Percentiles rank a stretch among this genome's conserved stretches.
phyloP scores from a whole-genome alignment of 768 basidiomycete genomes.

The Pisolithus tinctorius region DNA sequence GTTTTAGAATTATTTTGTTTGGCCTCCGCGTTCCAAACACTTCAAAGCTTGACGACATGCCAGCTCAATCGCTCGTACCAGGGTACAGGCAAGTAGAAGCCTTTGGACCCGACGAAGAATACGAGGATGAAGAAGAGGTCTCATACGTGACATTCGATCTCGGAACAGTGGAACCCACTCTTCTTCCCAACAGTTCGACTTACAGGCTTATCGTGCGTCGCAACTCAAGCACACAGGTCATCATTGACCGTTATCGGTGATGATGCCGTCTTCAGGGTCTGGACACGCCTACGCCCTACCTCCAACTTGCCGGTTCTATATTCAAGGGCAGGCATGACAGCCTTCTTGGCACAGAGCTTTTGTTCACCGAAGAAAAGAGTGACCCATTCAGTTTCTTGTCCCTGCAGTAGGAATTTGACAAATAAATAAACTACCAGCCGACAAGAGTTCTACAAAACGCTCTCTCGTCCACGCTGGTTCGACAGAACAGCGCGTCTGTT shows the following conservation, averaged over 20 bases:
- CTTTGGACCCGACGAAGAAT: slow-evolving; percentile 64
- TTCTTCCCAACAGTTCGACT: slow-evolving; percentile 62
- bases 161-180: slow-evolving; percentile 61
- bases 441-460: slow-evolving; percentile 42
- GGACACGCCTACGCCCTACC: slow-evolving; percentile 69
- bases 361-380: slow-evolving; percentile 70
- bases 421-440: slow-evolving; percentile 26
- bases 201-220: slow-evolving; percentile 68
- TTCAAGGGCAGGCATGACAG: slow-evolving; percentile 63
- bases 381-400: slow-evolving; percentile 1
- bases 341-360: slow-evolving; percentile 67
- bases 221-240: neutral
- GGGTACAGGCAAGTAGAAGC: slow-evolving; percentile 62
- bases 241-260: neutral
- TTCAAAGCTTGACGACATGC: slow-evolving; percentile 7
- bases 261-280: slow-evolving; percentile 44
- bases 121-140: slow-evolving; percentile 47
- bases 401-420: neutral
- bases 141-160: slow-evolving; percentile 72
- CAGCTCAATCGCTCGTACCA: slow-evolving; percentile 33
- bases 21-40: slow-evolving; percentile 19
- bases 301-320: slow-evolving; percentile 72
- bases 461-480: slow-evolving; percentile 50
- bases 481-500: slow-evolving; percentile 64
- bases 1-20: slow-evolving; percentile 15